Base-by-base conservation (phyloP, 495 filamentous ascomycete species). In the Podospora appendiculata region DNA sequence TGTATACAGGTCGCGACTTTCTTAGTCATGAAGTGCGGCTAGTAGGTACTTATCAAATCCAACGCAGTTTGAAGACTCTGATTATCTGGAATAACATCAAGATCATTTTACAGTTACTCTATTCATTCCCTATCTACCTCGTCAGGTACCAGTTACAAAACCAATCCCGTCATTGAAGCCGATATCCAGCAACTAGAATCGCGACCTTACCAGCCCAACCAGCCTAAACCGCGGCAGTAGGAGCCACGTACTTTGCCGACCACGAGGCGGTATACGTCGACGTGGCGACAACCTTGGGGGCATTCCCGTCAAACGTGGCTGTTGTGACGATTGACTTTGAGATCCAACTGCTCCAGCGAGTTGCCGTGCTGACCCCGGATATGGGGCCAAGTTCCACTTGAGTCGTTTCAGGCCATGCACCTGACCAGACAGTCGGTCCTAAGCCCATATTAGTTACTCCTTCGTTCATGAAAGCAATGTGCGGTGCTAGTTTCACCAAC, bases 331-430 rank as follows among this genome's bases (percentile, higher is more conserved):
- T 60, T 10, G 66, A 69, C 25, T 57, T 63, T 12, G 54, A 47
- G 50, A 69, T 67, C 66, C 66, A 69, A 19, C 64, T 63, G 46
- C 58, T 57, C 66, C 66, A 69, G 5, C 49, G 59, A 33, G 60
- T 57, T 11, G 48, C 60, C 9, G 53, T 65, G 1, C 17, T 56
- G 9, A 45, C 41, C 1, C 61, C 63, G 9, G 55, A 52, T 33
- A 63, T 54, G 9, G 59, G 52, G 2, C 66, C 66, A 1, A 69
- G 39, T 3, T 49, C 45, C 8, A 66, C 63, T 9, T 49, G 34
- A 7, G 61, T 63, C 3, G 63, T 69, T n/a, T 66, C 63, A 2
- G 59, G 47, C 66, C 63, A 69, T 1, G 66, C 63, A 3, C 66
- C 63, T 0, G 63, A 65, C 66, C 63, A 69, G 5, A 69, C 63